A percentile compares a stretch with the other conserved stretches of the same genome.
Conservation (phyloP, 2,329 filamentous ascomycete genomes). For the Diplodia seriata region DNA sequence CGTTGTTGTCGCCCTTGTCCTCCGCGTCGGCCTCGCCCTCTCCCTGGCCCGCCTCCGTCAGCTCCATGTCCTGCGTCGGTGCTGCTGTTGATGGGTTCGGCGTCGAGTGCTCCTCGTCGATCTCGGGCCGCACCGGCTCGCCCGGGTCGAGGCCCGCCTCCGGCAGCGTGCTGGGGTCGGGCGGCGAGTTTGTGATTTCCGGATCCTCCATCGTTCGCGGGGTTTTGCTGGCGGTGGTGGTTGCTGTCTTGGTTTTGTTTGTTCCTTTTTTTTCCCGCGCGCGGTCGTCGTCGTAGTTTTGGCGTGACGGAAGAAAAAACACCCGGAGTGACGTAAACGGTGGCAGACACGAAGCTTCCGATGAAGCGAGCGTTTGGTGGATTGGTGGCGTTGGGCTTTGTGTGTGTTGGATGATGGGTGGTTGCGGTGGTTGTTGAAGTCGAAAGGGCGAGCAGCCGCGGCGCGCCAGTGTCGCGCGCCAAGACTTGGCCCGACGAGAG, state of each 20-base stretch:
- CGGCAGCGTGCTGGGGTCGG: constrained; percentile 51
- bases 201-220: constrained; percentile 37
- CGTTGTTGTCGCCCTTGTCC: constrained; percentile 45
- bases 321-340: not conserved
- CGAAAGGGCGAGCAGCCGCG: not conserved
- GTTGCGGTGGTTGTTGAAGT: constrained; percentile 8
- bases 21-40: constrained; percentile 48
- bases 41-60: constrained; percentile 48
- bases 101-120: constrained; percentile 57
- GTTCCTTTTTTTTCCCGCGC: not conserved
- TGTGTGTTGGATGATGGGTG: not conserved
- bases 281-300: not conserved
- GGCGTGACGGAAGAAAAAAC: not conserved
- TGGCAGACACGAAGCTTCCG: not conserved
- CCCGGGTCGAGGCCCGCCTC: constrained; percentile 56
- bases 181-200: constrained; percentile 46
- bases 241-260: no score
- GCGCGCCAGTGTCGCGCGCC: constrained; percentile 7
- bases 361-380: not conserved
- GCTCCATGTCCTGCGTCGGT: constrained; percentile 55
- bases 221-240: not conserved
- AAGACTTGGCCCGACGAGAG: constrained; percentile 8
- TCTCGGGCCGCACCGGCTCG: constrained; percentile 55
- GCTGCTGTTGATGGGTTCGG: constrained; percentile 53
- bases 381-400: constrained; percentile 3